Conservation (phyloP, 73 alveolate species). For the Paramecium primaurelia region DNA sequence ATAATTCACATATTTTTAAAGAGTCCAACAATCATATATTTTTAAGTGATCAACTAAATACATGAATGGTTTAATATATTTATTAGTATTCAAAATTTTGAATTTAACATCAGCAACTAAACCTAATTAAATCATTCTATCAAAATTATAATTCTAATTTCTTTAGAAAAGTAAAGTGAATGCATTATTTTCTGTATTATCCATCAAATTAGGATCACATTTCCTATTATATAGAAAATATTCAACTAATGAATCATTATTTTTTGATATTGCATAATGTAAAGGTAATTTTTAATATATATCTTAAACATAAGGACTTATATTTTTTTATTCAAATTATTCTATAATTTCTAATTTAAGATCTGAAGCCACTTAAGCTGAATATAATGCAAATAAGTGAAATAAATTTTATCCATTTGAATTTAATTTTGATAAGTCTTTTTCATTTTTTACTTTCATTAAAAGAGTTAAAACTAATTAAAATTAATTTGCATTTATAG, state of each 20-base stretch:
- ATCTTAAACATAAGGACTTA: slow-evolving; percentile 61
- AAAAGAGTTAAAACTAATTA: slow-evolving; percentile 69
- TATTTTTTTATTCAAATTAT: slow-evolving; percentile 58
- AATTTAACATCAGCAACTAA: background rate
- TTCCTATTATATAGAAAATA: slow-evolving; percentile 41
- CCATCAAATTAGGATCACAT: slow-evolving; percentile 35
- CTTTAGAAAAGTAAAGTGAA: slow-evolving; percentile 34
- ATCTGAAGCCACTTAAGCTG: background rate
- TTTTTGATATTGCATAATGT: slow-evolving; percentile 68
- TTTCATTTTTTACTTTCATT: slow-evolving; percentile 64
- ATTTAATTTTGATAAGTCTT: slow-evolving; percentile 55
- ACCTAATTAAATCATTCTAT: background rate
- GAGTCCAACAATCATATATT: background rate
- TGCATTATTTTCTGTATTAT: slow-evolving; percentile 46
- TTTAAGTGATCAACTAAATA: background rate
- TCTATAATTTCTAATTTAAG: background rate
- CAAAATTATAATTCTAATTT: background rate
- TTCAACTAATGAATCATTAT: slow-evolving; percentile 2
- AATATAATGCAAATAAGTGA: slow-evolving; percentile 67
- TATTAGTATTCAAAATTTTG: background rate
- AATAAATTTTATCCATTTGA: slow-evolving; percentile 65
- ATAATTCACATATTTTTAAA: background rate
- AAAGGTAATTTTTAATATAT: slow-evolving; percentile 64
- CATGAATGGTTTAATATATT: background rate
- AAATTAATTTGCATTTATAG: slow-evolving; percentile 70